phyloP scores from a whole-genome alignment of 345 rosid genomes.

The Leavenworthia alabamica region DNA sequence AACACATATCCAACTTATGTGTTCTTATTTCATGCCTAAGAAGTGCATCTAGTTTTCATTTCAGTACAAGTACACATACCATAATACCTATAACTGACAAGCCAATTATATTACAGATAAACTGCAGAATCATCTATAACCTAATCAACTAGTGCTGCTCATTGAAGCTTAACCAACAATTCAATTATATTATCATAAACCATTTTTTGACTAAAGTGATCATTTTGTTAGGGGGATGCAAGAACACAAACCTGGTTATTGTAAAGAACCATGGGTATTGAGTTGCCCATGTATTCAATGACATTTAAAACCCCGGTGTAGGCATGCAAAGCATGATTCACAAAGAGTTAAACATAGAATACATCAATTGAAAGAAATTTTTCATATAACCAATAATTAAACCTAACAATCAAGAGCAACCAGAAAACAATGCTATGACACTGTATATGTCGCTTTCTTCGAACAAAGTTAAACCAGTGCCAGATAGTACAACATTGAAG shows the following conservation, averaged over 20 bases:
- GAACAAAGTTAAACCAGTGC: no score
- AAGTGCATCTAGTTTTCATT: not conserved
- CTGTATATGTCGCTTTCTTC: no score
- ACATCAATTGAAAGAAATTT: not conserved
- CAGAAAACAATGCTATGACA: no score
- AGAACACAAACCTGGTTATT: conserved; percentile 68
- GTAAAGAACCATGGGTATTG: conserved; percentile 61
- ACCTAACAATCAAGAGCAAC: not conserved
- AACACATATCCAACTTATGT: not conserved
- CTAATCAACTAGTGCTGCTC: conserved; percentile 7
- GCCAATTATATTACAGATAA: not conserved
- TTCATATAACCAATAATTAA: not conserved
- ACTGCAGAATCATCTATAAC: not conserved
- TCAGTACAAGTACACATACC: not conserved
- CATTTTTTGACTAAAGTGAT: not conserved
- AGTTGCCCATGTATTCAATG: conserved; percentile 53
- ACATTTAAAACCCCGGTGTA: conserved; percentile 73
- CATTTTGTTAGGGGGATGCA: not conserved
- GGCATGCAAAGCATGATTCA: conserved; percentile 49
- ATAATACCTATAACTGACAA: not conserved
- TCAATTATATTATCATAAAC: not conserved
- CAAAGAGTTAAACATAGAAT: not conserved
- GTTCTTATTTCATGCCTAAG: not conserved
- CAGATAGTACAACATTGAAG: conserved; percentile 3
- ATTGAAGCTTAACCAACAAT: no score